Percentiles rank a stretch among this genome's conserved stretches.
Evolutionary conservation across 2,329 filamentous ascomycete species (phyloP).

Genomic region (Plenodomus biglobosus): DNA sequence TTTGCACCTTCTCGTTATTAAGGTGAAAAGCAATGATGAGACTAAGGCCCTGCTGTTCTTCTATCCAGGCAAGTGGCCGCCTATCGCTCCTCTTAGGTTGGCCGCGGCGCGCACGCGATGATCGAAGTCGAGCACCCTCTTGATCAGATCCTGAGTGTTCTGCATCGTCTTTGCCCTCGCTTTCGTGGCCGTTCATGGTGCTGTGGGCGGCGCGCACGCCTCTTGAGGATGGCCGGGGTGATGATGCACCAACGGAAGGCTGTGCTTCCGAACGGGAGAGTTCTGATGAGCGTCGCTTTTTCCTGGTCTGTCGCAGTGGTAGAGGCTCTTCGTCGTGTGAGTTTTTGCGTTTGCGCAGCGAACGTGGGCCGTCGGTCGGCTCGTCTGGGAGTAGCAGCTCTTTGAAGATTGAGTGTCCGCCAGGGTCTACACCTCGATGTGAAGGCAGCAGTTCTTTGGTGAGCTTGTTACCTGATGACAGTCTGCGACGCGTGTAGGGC

Average conservation of each 20-base stretch:
- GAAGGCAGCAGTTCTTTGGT: constrained; percentile 72
- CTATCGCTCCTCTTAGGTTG: constrained; percentile 40
- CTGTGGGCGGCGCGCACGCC: constrained; percentile 23
- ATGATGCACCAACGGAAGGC: constrained; percentile 31
- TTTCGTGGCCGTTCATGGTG: constrained; percentile 35
- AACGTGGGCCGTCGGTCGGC: constrained; percentile 72
- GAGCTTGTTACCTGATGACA: constrained; percentile 65
- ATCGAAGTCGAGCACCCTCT: constrained; percentile 32
- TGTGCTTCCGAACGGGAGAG: constrained; percentile 36
- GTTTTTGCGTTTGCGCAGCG: constrained; percentile 81
- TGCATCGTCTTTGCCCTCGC: constrained; percentile 21
- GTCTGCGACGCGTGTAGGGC: constrained; percentile 50
- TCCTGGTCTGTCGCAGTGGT: constrained; percentile 44
- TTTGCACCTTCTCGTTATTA: constrained; percentile 59
- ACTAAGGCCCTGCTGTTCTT: constrained; percentile 35
- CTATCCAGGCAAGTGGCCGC: constrained; percentile 41
- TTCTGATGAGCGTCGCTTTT: constrained; percentile 46
- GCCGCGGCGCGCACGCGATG: constrained; percentile 36
- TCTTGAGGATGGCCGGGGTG: constrained; percentile 31
- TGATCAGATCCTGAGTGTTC: constrained; percentile 34
- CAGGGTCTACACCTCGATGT: constrained; percentile 65
- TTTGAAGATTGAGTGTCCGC: constrained; percentile 71
- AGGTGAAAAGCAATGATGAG: constrained; percentile 41
- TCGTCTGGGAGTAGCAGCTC: constrained; percentile 71
- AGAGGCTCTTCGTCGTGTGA: constrained; percentile 68